Evolutionary conservation across 495 filamentous ascomycete species (phyloP), one percentile per base, ranked within the genome.

Genomic region (Gamarada debralockiae): DNA sequence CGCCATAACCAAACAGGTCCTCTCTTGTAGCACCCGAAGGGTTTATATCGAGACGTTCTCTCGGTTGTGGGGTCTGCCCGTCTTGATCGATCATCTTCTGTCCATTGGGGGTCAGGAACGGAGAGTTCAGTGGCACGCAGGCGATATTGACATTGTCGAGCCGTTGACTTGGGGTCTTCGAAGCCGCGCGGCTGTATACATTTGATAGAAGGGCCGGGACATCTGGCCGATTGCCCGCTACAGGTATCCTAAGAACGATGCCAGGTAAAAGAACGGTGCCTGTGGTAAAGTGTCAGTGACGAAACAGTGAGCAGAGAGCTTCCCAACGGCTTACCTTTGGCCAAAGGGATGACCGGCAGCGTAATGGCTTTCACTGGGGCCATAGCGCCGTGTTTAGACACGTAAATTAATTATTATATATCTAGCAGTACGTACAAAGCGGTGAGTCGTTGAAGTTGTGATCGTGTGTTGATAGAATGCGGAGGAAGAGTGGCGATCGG

Each of bases 181-280:
- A 77, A 18, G 81, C 76, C 17, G 82, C 78, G 40, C 79, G 80
- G 47, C 82, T 82, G 62, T 90, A 86, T 40, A 93, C 74, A 34
- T 84, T 80, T 6, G 87, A 84, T 14, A 96, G 81, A 29, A 97
- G 73, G 48, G 90, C 86, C 38, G 86, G 82, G 51, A 96, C 82
- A 65, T 97, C 92, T 25, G 88, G 79, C 13, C 91, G 86, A 65
- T 85, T 86, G 22, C 81, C 72, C 12, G 72, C 67, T 20, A 95
- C 81, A 17, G 87, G 80, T 44, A 96, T 83, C 53, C 89, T 81
- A 24, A 90, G 71, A 34, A 87, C 84, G 15, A 86, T 81, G 44
- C 90, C 89, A 18, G 91, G 92, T 0, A 96, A 78, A 22, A 97
- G 79, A 33, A 95, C 86, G 31, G 76, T 5, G 5, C 27, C 27